Evolutionary conservation across 208 protist species (phyloP), one percentile per base, ranked within the genome.

Genomic region (Trypanosomatidae sp.): DNA sequence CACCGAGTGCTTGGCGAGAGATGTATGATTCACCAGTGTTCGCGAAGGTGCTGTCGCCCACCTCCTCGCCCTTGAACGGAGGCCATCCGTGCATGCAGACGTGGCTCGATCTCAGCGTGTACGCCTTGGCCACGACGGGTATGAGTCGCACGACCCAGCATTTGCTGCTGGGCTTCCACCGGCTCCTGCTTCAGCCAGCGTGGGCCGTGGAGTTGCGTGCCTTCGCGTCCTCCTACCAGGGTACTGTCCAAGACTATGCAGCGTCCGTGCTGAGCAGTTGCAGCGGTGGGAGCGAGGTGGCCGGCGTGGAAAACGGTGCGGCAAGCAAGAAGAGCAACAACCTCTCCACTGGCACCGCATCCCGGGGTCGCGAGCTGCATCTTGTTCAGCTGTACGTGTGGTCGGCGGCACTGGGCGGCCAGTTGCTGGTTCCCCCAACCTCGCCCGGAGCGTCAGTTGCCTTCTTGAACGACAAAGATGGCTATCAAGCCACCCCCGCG

Each of bases 121-220:
- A 83, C 69, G 71, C 78, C 25, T 13, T 81, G 58, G 72, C 67
- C 39, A 77, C 75, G 10, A 67, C 74, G 3, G 80, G 80, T 8
- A 46, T 88, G 62, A 84, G 77, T 47, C 71, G 50, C 30, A 74
- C 71, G 19, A 68, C 80, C n/a, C 76, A 71, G 43, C 79, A 85
- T 66, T 22, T 73, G n/a, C 52, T 86, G 13, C n/a, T 80, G n/a
- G 73, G 52, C 6, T 50, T 86, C 17, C 76, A 73, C 7, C 70
- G 64, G 30, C 69, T 86, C 8, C 60, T 86, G 62, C 62, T 72
- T 7, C 73, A 76, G 43, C 69, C 71, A 10, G 62, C 68, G 44
- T 85, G 80, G 80, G 75, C 80, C 3, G 67, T 55, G 0, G 69
- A 85, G 72, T 62, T 85, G 64, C 76, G 69, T 25, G 66, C 53